Evolutionary conservation across 352 stramenopile genomes (phyloP).

Genomic region (Thraustochytrium striatum): DNA sequence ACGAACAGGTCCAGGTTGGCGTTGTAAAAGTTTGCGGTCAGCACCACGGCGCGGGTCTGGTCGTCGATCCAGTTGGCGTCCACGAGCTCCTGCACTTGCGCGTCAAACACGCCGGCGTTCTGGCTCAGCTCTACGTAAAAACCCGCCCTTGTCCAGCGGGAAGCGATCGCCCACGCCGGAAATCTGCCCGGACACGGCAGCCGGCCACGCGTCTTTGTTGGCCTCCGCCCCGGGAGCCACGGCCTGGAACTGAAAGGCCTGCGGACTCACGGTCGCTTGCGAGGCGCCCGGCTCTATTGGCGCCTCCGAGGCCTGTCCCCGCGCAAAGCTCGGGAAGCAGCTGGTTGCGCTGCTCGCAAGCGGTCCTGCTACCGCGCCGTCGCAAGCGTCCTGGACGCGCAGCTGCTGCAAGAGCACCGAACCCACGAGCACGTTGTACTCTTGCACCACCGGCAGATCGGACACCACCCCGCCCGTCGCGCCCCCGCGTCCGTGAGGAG

Average conservation of each 20-base stretch:
- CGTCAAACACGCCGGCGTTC: not conserved
- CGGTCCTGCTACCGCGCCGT: not conserved
- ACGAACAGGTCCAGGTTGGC: slow-evolving; percentile 3
- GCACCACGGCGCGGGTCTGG: not conserved
- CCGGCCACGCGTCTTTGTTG: not conserved
- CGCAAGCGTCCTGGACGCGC: not conserved
- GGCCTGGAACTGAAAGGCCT: not conserved
- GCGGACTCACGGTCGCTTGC: not conserved
- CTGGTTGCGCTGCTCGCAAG: not conserved
- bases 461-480: not conserved
- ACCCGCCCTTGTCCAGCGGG: not conserved
- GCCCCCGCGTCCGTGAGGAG: not conserved
- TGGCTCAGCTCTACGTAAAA: not conserved
- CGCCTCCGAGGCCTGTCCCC: not conserved
- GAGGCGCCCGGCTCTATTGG: too few species aligned
- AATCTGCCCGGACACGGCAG: not conserved
- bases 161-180: not conserved
- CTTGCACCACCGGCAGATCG: not conserved
- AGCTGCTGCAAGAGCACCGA: not conserved
- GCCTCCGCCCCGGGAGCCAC: not conserved
- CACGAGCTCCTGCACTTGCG: not conserved
- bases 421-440: not conserved
- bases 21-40: slow-evolving; percentile 29
- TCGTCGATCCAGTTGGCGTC: slow-evolving; percentile 3
- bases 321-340: not conserved